These are phyloP conservation scores for Mucor sp. DNA, from an alignment of 371 early-diverging fungal genomes.

Conservation along the genomic window DNA sequence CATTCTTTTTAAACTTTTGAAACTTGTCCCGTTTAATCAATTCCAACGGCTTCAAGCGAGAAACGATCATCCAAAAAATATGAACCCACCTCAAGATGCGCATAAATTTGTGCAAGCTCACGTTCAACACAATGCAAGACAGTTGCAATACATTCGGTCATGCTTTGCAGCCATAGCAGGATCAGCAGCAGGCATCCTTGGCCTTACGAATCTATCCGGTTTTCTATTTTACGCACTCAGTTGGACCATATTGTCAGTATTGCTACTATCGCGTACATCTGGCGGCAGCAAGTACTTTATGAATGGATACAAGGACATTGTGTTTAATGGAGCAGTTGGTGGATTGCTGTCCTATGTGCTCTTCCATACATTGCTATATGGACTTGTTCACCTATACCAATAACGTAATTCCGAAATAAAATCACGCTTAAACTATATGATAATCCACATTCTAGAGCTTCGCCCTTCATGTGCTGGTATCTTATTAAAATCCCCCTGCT, in stretches of 20 bases:
- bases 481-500: conserved; percentile 1
- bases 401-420: conserved; percentile 27
- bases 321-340: conserved; percentile 69
- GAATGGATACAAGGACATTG: conserved; percentile 51
- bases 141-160: conserved; percentile 74
- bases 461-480: background rate
- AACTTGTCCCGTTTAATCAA: background rate
- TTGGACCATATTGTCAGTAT: conserved; percentile 58
- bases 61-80: background rate
- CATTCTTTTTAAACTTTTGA: conserved; percentile 1
- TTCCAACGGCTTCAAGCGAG: background rate
- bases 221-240: conserved; percentile 75
- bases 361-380: conserved; percentile 86
- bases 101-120: conserved; percentile 58
- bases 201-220: conserved; percentile 68
- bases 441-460: background rate
- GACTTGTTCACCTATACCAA: conserved; percentile 82
- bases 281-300: conserved; percentile 50
- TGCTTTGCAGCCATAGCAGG: conserved; percentile 78
- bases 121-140: conserved; percentile 66
- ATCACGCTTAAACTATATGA: background rate
- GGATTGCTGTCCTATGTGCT: conserved; percentile 76
- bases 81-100: conserved; percentile 35
- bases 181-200: conserved; percentile 79
- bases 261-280: conserved; percentile 44